Percentiles rank a stretch among this genome's conserved stretches.
Evolutionary conservation across 257 asterid species (phyloP).

Genomic region (Solanum dulcamara): DNA sequence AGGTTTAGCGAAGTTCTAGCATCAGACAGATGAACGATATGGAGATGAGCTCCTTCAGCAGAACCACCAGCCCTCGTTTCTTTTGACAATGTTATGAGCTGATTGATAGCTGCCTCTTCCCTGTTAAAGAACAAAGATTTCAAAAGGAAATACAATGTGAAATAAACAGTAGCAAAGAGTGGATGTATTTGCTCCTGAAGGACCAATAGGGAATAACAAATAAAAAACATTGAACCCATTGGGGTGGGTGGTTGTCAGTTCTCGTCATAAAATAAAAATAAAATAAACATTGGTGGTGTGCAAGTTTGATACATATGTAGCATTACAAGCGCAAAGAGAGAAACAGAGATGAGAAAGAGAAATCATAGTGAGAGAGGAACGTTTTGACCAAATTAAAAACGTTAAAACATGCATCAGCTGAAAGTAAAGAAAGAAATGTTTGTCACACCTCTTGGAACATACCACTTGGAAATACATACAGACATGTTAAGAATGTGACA

Average conservation of each 20-base stretch:
- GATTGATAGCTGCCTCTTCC: conserved; percentile 88
- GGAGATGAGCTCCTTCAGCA: conserved; percentile 94
- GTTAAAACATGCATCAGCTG: not conserved
- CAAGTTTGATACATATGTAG: not conserved
- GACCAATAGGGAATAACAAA: not conserved
- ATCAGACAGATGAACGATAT: conserved; percentile 88
- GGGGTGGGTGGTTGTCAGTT: not conserved
- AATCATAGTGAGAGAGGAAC: not conserved
- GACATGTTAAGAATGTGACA: not conserved
- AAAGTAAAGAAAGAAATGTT: not conserved
- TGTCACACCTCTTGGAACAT: not conserved
- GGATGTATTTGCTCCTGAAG: not conserved
- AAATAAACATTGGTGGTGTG: not conserved
- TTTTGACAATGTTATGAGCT: conserved; percentile 48
- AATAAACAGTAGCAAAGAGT: not conserved
- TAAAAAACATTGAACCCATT: not conserved
- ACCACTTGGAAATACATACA: not conserved
- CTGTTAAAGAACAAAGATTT: conserved; percentile 19
- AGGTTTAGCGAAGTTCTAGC: conserved; percentile 70
- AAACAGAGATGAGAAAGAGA: not conserved
- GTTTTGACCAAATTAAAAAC: not conserved
- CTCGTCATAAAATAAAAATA: too few relatives aligned
- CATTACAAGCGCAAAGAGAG: not conserved
- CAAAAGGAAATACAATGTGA: not conserved
- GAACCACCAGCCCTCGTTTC: conserved; percentile 66